Evolutionary conservation across 73 alveolate species (phyloP), one percentile per base, ranked within the genome.

Genomic region (Paramecium biaurelia): DNA sequence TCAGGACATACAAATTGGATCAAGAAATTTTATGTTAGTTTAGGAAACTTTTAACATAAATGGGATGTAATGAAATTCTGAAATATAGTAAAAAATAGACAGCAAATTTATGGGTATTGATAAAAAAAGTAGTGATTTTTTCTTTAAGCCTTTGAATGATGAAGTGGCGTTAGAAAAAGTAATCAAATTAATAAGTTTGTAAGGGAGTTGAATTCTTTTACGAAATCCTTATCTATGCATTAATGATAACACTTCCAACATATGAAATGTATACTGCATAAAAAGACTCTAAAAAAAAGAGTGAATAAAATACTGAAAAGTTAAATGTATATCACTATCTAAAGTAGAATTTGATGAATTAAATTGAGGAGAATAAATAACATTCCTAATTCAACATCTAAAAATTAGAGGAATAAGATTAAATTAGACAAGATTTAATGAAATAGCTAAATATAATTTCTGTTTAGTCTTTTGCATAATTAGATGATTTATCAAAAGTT

Each of bases 121-220:
- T 43, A 38, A 79, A 20, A 79, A 79, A 45, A 79, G 63, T 23
- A 79, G 90, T 79, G 90, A 79, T 79, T 79, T 79, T 42, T 79
- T 79, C 56, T 79, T 79, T 63, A 79, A 79, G 56, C 90, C 90
- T 47, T 58, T 89, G 14, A 89, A 82, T 70, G 94, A 89, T 15
- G 49, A 70, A n/a, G 84, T 72, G 10, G 94, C 94, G 20, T 38
- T 89, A 28, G 94, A 89, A 70, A 70, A 70, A 49, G 94, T 76
- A 70, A 47, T 70, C 57, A 43, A 86, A 86, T 47, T 21, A 58
- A 41, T 89, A 26, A 89, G 32, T 49, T 57, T 41, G 26, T 11
- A 41, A 70, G 87, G 94, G 94, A 35, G 94, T 89, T 42, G 94
- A 89, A 89, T 70, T 82, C 21, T 89, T 89, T 53, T 89, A 89